Conservation (phyloP, 169 alveolate genomes). For the Plasmodium knowlesi region DNA sequence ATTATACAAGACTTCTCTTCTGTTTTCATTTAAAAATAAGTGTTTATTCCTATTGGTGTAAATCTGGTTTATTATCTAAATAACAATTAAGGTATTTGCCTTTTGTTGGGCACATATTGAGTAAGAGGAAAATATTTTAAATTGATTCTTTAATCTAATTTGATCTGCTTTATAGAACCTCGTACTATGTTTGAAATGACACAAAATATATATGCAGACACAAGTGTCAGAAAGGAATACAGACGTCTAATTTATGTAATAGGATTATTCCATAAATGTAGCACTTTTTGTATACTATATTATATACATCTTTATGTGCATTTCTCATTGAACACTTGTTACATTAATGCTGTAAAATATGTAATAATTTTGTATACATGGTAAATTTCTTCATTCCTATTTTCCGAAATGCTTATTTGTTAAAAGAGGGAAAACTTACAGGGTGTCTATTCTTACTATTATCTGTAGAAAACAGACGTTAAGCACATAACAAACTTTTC, state of each 20-base stretch:
- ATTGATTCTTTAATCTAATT: not conserved
- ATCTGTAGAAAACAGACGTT: not conserved
- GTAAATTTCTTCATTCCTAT: not conserved
- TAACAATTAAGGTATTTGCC: not conserved
- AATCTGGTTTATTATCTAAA: not conserved
- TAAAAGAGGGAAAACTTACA: not conserved
- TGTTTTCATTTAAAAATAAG: not conserved
- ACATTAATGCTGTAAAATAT: not conserved
- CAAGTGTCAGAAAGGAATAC: not conserved
- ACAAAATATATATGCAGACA: not conserved
- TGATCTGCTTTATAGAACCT: not conserved
- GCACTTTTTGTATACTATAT: not conserved
- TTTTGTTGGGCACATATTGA: not conserved
- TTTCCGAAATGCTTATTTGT: not conserved
- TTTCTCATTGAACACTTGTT: not conserved
- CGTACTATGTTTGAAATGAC: not conserved
- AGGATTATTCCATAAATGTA: not conserved
- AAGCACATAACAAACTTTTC: not conserved
- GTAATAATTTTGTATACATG: not conserved
- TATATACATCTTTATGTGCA: not conserved
- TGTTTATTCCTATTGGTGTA: not conserved
- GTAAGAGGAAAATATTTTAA: not conserved
- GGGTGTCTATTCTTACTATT: not conserved
- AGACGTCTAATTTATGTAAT: not conserved
- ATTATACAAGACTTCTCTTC: not conserved